Evolutionary conservation across 169 alveolate species (phyloP), one percentile per base, ranked within the genome.

Genomic region (Plasmodium fragile): DNA sequence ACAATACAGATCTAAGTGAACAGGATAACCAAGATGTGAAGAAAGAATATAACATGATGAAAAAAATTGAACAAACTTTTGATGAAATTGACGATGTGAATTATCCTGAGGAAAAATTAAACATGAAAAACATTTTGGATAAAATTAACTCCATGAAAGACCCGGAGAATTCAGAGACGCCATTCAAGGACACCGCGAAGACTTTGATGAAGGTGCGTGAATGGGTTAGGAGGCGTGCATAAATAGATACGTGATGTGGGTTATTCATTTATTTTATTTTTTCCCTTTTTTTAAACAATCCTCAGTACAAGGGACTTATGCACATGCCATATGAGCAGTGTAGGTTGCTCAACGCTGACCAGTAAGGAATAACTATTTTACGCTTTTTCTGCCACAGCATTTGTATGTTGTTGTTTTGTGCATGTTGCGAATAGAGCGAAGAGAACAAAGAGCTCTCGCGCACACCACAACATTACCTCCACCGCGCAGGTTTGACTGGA

Each of bases 101-200:
- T 85, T 39, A 55, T 53, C 89, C 89, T 25, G 59, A 89, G 22
- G 94, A 80, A n/a, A 79, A 89, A 65, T 72, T 89, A 69, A 69
- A 59, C 53, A 89, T 89, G 25, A 36, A 79, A 53, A 80, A 89
- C 25, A 71, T 89, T 16, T 59, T 78, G 69, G 65, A 89, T 41
- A 89, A 80, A 89, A 78, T 89, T 25, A 89, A 65, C 71, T 78
- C 94, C 10, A 89, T 78, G 91, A 89, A 89, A 78, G 90, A 69
- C 13, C 43, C 55, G 30, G 36, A 49, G 18, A 70, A 34, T 75
- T 18, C 34, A 16, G 81, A 59, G 45, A 80, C 22, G 34, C 94
- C 94, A 16, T 79, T 89, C n/a, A 89, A 59, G 72, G 91, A 80
- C 52, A 69, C 94, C 34, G 94, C 94, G 16, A 89, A 89, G 41